Base-by-base conservation (phyloP, 805 yeast genomes). In the Metschnikowia chrysomelidarum region DNA sequence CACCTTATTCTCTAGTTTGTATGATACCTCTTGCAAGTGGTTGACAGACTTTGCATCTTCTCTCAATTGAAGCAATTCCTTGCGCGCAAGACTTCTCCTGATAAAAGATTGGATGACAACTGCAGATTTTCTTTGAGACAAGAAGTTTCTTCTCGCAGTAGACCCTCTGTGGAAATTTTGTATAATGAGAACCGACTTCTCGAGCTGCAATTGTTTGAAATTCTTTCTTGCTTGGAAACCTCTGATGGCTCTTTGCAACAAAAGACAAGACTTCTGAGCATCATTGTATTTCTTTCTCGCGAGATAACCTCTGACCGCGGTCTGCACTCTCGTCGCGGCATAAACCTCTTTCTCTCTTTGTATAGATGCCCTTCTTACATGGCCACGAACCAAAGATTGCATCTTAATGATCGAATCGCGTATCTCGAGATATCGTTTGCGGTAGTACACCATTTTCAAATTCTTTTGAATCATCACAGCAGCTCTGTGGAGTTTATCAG, bases 1-100 rank as follows among this genome's bases (percentile, higher is more conserved):
- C n/a, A 94, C 97, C 71, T 94, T 93, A 63, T 93, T 93, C 62
- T 93, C 99, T 53, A 94, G 75, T 58, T 84, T 79, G 64, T 87
- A 93, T 52, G 95, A 88, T 24, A 87, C 95, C 59, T 91, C 96
- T 61, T 87, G 79, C 67, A 87, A 75, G 56, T 83, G 94, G 57
- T 82, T 82, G 28, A 87, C 95, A 11, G 96, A 87, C 57, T 87
- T 87, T 19, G 97, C 96, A 46, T 93, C 98, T n/a, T 73, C 73
- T 57, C 78, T 85, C 59, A 87, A 69, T 38, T 69, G 62, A 44
- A 67, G 64, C 50, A 86, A 76, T 56, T 83, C 82, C 33, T 65
- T 66, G 44, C 67, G 67, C 17, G 99, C 99, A 40, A 70, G 62
- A 42, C 76, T 78, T 53, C 93, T 78, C 67, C 98, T 79, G 43